These are phyloP conservation scores for Davidsoniella eucalypti DNA, from an alignment of 2,329 filamentous ascomycete genomes.

Conservation along the genomic window DNA sequence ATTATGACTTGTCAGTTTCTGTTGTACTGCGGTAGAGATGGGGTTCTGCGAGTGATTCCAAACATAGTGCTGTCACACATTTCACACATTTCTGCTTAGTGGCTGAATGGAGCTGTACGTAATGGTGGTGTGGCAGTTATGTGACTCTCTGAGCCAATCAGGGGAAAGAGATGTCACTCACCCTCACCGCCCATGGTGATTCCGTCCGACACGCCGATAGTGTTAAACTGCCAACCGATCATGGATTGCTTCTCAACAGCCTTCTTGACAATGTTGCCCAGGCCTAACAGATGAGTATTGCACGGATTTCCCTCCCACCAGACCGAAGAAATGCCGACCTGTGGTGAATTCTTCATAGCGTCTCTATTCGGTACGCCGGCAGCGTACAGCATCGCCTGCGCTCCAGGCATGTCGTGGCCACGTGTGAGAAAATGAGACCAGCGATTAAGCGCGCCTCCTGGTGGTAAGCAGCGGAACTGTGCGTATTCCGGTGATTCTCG, in stretches of 20 bases:
- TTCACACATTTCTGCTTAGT: too few species aligned
- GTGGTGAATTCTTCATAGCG: slow-evolving; percentile 77
- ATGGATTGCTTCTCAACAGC: slow-evolving; percentile 67
- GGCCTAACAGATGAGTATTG: slow-evolving; percentile 42
- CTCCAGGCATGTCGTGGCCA: slow-evolving; percentile 79
- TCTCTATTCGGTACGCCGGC: slow-evolving; percentile 72
- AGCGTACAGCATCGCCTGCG: slow-evolving; percentile 92
- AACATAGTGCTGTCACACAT: too few species aligned
- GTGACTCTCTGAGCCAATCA: too few species aligned
- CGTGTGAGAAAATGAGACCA: slow-evolving; percentile 72
- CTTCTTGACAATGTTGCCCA: slow-evolving; percentile 76
- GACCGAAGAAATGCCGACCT: slow-evolving; percentile 78
- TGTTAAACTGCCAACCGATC: slow-evolving; percentile 91
- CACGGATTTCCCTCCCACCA: slow-evolving; percentile 98
- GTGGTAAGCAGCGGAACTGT: slow-evolving; percentile 33
- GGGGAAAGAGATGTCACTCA: slow-evolving; percentile 21
- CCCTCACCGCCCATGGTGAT: slow-evolving; percentile 94
- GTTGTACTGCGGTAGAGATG: too few species aligned
- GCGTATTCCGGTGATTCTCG: slow-evolving; percentile 27
- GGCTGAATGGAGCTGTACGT: too few species aligned
- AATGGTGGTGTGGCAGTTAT: not conserved
- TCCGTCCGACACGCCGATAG: slow-evolving; percentile 72
- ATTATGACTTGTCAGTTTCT: too few species aligned
- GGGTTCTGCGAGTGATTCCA: too few species aligned
- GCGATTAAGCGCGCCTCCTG: slow-evolving; percentile 52